A percentile compares a stretch with the other conserved stretches of the same genome.
phyloP scores from a whole-genome alignment of 305 asterid species.

The Stenogyne calaminthoides region DNA sequence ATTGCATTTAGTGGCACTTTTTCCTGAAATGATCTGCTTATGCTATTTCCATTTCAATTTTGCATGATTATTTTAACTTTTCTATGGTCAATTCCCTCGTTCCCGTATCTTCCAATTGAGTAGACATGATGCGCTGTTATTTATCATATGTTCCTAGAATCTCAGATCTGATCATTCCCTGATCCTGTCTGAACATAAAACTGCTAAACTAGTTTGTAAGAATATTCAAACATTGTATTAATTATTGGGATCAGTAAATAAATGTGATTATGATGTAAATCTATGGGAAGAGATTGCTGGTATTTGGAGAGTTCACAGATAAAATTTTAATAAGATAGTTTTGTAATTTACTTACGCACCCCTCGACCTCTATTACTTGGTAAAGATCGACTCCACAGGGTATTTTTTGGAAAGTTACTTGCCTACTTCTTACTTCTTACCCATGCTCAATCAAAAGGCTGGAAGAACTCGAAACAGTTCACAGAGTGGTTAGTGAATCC shows the following conservation, averaged over 20 bases:
- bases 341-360: no score
- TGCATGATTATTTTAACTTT: not conserved
- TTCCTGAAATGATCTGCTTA: not conserved
- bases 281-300: conserved; percentile 3
- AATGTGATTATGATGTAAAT: not conserved
- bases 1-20: not conserved
- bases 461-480: no score
- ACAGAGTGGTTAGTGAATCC: no score
- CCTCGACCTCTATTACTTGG: no score
- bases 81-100: not conserved
- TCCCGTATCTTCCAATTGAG: not conserved
- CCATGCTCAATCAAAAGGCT: no score
- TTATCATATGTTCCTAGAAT: conserved; percentile 18
- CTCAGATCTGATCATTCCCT: not conserved
- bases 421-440: no score
- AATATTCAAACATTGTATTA: not conserved
- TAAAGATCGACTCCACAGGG: no score
- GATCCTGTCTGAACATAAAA: not conserved
- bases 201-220: not conserved
- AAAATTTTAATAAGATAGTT: not conserved
- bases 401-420: no score
- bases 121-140: conserved; percentile 9
- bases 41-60: conserved; percentile 13
- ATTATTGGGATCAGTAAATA: conserved; percentile 6
- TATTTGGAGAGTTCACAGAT: not conserved